A percentile compares a stretch with the other conserved stretches of the same genome.
Conservation (phyloP, 192 early-diverging fungal species). For the Obelidium mucronatum region DNA sequence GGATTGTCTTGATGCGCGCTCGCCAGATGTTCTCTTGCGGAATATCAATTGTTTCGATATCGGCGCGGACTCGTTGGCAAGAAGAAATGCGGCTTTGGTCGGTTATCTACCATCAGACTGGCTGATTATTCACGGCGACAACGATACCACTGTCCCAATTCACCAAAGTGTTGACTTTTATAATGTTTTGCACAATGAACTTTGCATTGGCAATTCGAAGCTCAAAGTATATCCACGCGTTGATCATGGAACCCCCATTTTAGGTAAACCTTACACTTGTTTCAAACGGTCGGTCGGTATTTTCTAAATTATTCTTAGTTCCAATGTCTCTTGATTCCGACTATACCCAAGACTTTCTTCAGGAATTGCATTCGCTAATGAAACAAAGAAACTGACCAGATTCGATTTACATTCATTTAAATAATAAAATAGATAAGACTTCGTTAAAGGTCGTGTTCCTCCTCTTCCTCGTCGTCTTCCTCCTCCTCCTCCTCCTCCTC, state of each 20-base stretch:
- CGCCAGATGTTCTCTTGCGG: conserved; percentile 7
- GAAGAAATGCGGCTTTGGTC: neutral
- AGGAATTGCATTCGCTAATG: neutral
- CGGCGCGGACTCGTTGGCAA: neutral
- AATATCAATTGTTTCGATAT: neutral
- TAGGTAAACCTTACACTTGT: neutral
- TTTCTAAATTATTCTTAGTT: neutral
- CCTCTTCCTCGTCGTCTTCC: neutral
- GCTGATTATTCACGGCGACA: conserved; percentile 39
- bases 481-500: no score
- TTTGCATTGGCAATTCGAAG: neutral
- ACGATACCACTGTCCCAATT: conserved; percentile 40
- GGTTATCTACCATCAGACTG: conserved; percentile 28
- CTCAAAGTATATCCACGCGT: conserved; percentile 19
- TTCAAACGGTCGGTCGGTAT: neutral
- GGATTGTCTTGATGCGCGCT: conserved; percentile 14
- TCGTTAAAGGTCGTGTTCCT: neutral
- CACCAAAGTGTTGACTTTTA: conserved; percentile 27
- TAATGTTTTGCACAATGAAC: conserved; percentile 10
- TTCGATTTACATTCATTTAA: neutral
- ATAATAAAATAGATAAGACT: neutral
- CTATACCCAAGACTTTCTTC: neutral
- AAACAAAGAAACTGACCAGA: neutral
- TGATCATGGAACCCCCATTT: conserved; percentile 13
- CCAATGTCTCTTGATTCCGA: conserved; percentile 20